Evolutionary conservation across 805 yeast genomes (phyloP), one percentile per base, ranked within the genome.

Genomic region (Brettanomyces bruxellensis): DNA sequence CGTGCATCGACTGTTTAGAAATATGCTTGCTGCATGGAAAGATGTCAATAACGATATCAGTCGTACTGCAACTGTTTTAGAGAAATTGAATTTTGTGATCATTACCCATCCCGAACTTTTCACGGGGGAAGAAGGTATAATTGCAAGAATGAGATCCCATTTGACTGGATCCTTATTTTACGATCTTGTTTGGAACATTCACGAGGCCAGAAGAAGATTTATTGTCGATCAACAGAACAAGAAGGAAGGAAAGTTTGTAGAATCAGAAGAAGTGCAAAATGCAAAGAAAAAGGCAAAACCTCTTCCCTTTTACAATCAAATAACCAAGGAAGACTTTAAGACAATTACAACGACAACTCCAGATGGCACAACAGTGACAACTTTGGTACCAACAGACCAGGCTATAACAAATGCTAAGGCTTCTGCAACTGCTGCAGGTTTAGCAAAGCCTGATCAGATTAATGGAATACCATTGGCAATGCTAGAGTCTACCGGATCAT

Each of bases 181-280:
- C 60, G 97, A 90, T 63, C 71, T 90, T 45, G 91, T 90, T 11
- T 89, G 95, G 89, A 85, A 95, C 61, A 83, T 90, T 42, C 97
- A 90, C 64, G 97, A 90, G 59, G 96, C 96, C 1, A 73, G 95
- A 60, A 72, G 96, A 60, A 70, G 95, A 45, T 73, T 76, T 35
- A 56, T 73, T 43, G 76, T 72, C 48, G 64, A 62, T 40, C 43
- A 51, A 23, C 60, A 48, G 42, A 52, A 44, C 13, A 68, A 70
- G 30, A 59, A 64, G 35, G 61, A 65, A 6, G 46, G 47, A 14
- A 48, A 25, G 18, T 25, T 32, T 7, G 41, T n/a, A 1, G 30
- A 41, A 2, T 38, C 46, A 12, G 25, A 43, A 4, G 3, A 7
- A 2, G 45, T 39, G 13, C 41, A 40, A 3, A 55, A 52, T 32